Evolutionary conservation across 2,329 filamentous ascomycete species (phyloP), one percentile per base, ranked within the genome.

Genomic region (Aspergillus eucalypticola): DNA sequence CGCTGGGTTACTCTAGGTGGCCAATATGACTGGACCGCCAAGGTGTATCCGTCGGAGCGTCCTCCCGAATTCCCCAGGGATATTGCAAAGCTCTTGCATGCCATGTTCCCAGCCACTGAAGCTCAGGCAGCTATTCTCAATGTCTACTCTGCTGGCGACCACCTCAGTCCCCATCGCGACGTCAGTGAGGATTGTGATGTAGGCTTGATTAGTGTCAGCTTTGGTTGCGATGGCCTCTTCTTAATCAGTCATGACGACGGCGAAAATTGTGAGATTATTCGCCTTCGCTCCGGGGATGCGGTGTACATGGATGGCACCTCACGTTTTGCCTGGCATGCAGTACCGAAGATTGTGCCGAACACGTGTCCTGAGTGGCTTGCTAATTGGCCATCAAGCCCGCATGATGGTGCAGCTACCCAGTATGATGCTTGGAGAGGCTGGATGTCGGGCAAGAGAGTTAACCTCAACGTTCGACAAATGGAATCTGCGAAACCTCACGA

Each of bases 1-100:
- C 91, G 94, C 67, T 99, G 95, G 95, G 86, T 96, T 44, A 98
- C 94, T 0, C 84, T 99, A 2, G 95, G 95, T 53, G 94, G 92
- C 0, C 95, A 98, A 75, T 98, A 98, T 75, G 91, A 98, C 78
- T 98, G 94, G 95, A 96, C 92, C 0, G 85, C 86, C 59, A 93
- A 96, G 66, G 79, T 86, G 11, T 98, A 98, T 71, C 92, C 93
- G 0, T 74, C 81, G 8, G 82, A 83, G n/a, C 61, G 74, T 3
- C 88, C 90, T 0, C 91, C 91, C 0, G 69, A 78, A 0, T 97
- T 97, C 67, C 93, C 94, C 0, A 42, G 73, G 1, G 92, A 96
- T 70, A 83, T 96, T 52, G 86, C 86, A 3, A 74, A 72, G 1
- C 84, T 96, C 7, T 78, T 97, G 0, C 82, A 86, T 58, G 77